Base-by-base conservation (phyloP, 179 eudicot genomes). In the Drosera spatulata region DNA sequence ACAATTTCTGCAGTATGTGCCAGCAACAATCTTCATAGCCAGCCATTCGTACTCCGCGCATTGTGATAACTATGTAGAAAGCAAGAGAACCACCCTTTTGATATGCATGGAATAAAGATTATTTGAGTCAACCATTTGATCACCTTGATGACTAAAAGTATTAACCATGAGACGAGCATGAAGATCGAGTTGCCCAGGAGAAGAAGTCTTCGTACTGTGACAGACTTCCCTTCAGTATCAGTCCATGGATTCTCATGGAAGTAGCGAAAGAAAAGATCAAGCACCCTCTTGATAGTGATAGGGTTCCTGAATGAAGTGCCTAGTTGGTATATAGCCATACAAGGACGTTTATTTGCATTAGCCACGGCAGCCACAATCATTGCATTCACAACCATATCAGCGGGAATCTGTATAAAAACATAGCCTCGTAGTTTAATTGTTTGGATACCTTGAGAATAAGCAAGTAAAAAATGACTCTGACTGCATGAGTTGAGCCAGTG, bases 311-410 rank as follows among this genome's bases (percentile, higher is more conserved):
- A 50, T 3, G 91, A 85, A 2, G 91, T 77, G 6, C 91, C 91
- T 4, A 82, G 71, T 5, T 82, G 85, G 68, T 80, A 82, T 42
- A 80, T 82, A 38, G 38, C 64, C 47, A 49, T 7, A 4, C 61
- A 61, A 12, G 48, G 45, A 0, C 50, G 57, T 39, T 67, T 64
- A 50, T 71, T 65, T 50, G 76, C 80, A 71, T 82, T 79, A 58
- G 83, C 78, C 5, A 57, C 82, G 80, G 82, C 77, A 0, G 91
- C 78, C 10, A 69, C 83, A 3, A 82, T 58, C 67, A 76, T 82
- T 14, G 91, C 71, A 62, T 85, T 85, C 56, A 80, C 87, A 75
- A 85, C 91, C 82, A 85, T 73, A 56, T 85, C 91, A 13, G 83
- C 91, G 3, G 91, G 91, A 9, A 85, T 82, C 91, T 85, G 83